phyloP scores from a whole-genome alignment of 768 basidiomycete species.

The Termitomyces heimii region DNA sequence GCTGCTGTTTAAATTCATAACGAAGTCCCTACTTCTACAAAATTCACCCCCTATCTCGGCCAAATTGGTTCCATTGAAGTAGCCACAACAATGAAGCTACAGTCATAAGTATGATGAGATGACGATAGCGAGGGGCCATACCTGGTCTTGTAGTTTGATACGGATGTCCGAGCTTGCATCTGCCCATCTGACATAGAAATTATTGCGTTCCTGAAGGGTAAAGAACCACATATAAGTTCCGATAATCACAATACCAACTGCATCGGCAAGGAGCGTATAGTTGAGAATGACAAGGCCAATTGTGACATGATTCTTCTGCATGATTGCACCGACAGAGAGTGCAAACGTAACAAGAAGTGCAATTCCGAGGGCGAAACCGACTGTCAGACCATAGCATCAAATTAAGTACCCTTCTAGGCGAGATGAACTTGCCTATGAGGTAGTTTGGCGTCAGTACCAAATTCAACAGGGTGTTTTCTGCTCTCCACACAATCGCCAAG shows the following conservation, averaged over 20 bases:
- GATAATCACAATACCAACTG: constrained; percentile 51
- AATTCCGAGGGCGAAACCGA: constrained; percentile 65
- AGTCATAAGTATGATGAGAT: neutral
- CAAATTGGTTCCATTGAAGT: constrained; percentile 60
- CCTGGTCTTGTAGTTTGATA: constrained; percentile 67
- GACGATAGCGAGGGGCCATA: constrained; percentile 23
- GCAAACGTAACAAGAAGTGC: constrained; percentile 60
- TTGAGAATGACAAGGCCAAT: constrained; percentile 71
- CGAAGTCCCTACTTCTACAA: constrained; percentile 42
- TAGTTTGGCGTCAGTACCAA: constrained; percentile 56
- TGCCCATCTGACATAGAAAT: constrained; percentile 59
- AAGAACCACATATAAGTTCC: constrained; percentile 80
- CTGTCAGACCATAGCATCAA: constrained; percentile 29
- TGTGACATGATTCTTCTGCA: constrained; percentile 65
- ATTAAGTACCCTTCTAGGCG: neutral
- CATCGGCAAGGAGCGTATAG: constrained; percentile 64
- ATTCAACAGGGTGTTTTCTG: constrained; percentile 65
- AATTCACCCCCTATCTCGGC: constrained; percentile 57
- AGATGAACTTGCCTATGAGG: constrained; percentile 45
- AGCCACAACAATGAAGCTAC: constrained; percentile 83
- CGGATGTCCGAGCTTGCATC: constrained; percentile 38
- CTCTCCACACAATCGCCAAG: constrained; percentile 68
- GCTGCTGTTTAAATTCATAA: constrained; percentile 32
- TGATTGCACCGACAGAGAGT: constrained; percentile 65
- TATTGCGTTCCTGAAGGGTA: constrained; percentile 64